phyloP scores from a whole-genome alignment of 768 basidiomycete species.

The Lactifluus piperatus region DNA sequence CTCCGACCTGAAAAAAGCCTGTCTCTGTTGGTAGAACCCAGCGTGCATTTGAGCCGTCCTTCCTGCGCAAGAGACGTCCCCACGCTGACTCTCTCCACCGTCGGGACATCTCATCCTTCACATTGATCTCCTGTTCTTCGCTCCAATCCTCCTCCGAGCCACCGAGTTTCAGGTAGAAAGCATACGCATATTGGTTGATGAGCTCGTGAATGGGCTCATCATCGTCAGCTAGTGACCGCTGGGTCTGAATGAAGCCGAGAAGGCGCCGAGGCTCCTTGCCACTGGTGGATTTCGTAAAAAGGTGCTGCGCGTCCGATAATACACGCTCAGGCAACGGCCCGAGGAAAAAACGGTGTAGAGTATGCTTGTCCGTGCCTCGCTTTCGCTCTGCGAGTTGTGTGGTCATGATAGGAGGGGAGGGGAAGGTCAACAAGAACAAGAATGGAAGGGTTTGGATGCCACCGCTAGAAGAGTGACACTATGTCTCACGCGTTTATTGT shows the following conservation, averaged over 20 bases:
- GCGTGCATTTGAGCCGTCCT: slow-evolving; percentile 22
- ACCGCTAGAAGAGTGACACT: background rate
- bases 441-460: background rate
- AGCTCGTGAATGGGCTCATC: slow-evolving; percentile 36
- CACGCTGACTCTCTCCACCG: slow-evolving; percentile 65
- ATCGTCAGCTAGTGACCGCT: slow-evolving; percentile 23
- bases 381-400: slow-evolving; percentile 1
- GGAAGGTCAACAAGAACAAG: background rate
- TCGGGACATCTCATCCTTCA: slow-evolving; percentile 47
- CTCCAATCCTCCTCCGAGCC: slow-evolving; percentile 63
- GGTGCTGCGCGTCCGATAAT: slow-evolving; percentile 27
- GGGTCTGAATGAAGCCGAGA: slow-evolving; percentile 23
- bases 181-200: slow-evolving; percentile 52
- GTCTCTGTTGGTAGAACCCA: slow-evolving; percentile 49
- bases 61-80: slow-evolving; percentile 32
- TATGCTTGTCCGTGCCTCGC: slow-evolving; percentile 25
- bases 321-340: slow-evolving; percentile 69
- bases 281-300: background rate
- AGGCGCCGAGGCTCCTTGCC: slow-evolving; percentile 15
- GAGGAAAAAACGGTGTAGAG: slow-evolving; percentile 52
- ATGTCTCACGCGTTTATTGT: background rate
- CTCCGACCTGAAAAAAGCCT: slow-evolving; percentile 68
- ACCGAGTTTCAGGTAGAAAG: slow-evolving; percentile 55
- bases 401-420: slow-evolving; percentile 9
- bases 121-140: slow-evolving; percentile 39